Evolutionary conservation across 176 grass and related monocot species (phyloP), one percentile per base, ranked within the genome.

Genomic region (Carex littledalei): DNA sequence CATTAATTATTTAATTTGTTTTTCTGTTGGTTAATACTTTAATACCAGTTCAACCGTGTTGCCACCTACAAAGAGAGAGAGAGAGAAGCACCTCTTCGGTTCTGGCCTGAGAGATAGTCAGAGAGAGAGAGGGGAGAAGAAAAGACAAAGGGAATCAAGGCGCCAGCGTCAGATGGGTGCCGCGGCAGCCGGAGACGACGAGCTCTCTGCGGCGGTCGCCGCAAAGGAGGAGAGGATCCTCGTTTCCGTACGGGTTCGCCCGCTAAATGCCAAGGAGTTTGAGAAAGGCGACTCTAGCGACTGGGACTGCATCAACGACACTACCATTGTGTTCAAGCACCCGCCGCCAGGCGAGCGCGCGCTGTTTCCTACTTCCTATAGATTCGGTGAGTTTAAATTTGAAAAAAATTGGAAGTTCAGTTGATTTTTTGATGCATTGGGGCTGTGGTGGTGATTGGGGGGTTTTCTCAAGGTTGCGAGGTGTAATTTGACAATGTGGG

Each of bases 231-330:
- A 98, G 89, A 84, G 91, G 80, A 98, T 95, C 45, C 29, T 90
- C 24, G 95, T 98, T 55, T 95, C 95, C 26, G 95, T 95, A 62
- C 78, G 95, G 67, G 68, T 98, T 37, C 88, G 95, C 54, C 95
- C 95, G 21, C 81, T 95, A 75, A 91, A 90, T 69, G 73, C 68
- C 8, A 88, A 88, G 83, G 93, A 98, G 86, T 70, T 78, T n/a
- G 91, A 98, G 86, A 92, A 74, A 63, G 86, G 87, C 61, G 91
- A 95, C 37, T 52, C 84, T 45, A 24, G 75, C 13, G 91, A 98
- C 4, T 95, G 93, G 95, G 95, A 98, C 4, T 98, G 91, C 85
- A 47, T 86, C 69, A 81, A 89, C 54, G 52, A 63, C 4, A 89
- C 93, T 88, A 90, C 95, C 26, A 70, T 98, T 84, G 64, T 85